phyloP scores from a whole-genome alignment of 768 basidiomycete species.

The Xerocomus spinulosus region DNA sequence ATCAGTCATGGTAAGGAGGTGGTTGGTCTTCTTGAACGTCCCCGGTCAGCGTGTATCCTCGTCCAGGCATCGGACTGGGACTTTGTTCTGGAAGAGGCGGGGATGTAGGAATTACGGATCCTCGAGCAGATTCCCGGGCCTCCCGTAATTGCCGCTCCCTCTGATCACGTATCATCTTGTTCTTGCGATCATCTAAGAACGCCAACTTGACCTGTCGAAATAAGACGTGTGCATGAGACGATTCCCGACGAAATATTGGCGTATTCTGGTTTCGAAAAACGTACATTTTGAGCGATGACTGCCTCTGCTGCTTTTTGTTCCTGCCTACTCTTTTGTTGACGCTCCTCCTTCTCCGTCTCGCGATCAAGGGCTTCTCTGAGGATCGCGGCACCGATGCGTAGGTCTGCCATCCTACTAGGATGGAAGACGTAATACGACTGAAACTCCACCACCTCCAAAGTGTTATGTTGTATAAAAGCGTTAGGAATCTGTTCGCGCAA shows the following conservation, averaged over 20 bases:
- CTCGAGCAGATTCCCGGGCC: slow-evolving; percentile 33
- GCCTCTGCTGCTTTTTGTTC: slow-evolving; percentile 57
- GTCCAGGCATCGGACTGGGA: slow-evolving; percentile 22
- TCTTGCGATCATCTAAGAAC: slow-evolving; percentile 73
- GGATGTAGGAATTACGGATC: neutral
- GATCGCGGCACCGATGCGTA: slow-evolving; percentile 61
- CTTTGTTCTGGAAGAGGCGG: slow-evolving; percentile 1
- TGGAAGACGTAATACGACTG: slow-evolving; percentile 72
- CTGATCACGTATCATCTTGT: slow-evolving; percentile 50
- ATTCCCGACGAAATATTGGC: too few species aligned
- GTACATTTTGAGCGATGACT: slow-evolving; percentile 53
- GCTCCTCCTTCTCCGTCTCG: slow-evolving; percentile 46
- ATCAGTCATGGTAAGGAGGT: slow-evolving; percentile 19
- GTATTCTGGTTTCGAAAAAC: too few species aligned
- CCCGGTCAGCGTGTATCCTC: slow-evolving; percentile 16
- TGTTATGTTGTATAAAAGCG: neutral
- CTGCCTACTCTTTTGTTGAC: slow-evolving; percentile 42
- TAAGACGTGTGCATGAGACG: too few species aligned
- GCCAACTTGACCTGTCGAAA: slow-evolving; percentile 63
- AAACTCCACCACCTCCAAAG: slow-evolving; percentile 56
- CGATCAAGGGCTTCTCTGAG: slow-evolving; percentile 58
- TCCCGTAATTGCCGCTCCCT: slow-evolving; percentile 51
- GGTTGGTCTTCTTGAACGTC: slow-evolving; percentile 13
- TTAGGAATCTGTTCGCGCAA: neutral
- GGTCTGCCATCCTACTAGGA: slow-evolving; percentile 44